These are phyloP conservation scores for Pythium biforme DNA, from an alignment of 352 stramenopile species.

Conservation along the genomic window DNA sequence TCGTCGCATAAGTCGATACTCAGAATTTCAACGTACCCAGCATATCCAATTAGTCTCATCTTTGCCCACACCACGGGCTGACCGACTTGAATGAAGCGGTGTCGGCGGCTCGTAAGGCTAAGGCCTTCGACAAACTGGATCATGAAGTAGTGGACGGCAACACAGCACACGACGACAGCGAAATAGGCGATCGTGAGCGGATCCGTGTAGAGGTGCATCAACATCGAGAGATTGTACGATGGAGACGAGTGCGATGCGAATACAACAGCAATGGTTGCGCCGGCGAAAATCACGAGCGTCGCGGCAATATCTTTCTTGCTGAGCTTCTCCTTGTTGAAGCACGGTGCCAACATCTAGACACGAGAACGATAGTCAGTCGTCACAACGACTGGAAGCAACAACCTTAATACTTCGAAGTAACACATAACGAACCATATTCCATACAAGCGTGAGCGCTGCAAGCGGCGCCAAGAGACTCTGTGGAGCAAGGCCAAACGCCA, in stretches of 20 bases:
- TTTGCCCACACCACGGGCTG: conserved; percentile 58
- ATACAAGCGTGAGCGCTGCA: conserved; percentile 88
- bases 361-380: neutral
- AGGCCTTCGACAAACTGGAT: conserved; percentile 69
- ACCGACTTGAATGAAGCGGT: conserved; percentile 77
- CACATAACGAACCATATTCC: conserved; percentile 79
- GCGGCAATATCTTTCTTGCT: conserved; percentile 74
- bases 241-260: conserved; percentile 84
- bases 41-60: conserved; percentile 74
- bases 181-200: conserved; percentile 68
- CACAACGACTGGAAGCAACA: neutral
- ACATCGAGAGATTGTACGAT: conserved; percentile 77
- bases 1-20: neutral
- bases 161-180: conserved; percentile 49
- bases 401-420: too few relatives aligned
- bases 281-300: conserved; percentile 82
- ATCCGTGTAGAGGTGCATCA: conserved; percentile 77
- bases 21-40: conserved; percentile 19
- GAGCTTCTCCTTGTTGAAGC: conserved; percentile 88
- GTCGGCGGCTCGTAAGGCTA: conserved; percentile 63
- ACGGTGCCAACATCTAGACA: conserved; percentile 71
- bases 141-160: conserved; percentile 55
- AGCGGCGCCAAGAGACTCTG: conserved; percentile 87
- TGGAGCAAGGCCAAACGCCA: conserved; percentile 88
- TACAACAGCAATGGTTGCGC: conserved; percentile 78